Evolutionary conservation across 768 basidiomycete genomes (phyloP).

Genomic region (Podaxis sp.): DNA sequence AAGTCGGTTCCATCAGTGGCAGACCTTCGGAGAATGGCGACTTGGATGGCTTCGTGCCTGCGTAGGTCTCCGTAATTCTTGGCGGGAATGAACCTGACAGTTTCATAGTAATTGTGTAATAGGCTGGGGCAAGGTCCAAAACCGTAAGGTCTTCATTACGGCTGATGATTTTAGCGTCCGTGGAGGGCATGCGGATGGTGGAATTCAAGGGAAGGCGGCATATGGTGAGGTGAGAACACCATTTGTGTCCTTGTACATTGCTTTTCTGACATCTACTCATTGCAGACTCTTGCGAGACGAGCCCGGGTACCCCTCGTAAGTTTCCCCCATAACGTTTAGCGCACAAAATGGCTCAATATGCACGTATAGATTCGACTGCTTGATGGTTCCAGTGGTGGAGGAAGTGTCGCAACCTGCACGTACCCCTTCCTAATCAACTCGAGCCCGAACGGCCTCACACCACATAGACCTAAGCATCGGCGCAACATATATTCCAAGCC

Average conservation of each 20-base stretch:
- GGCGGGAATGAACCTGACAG: neutral
- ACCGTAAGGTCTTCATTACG: constrained; percentile 35
- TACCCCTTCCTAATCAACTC: neutral
- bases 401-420: constrained; percentile 38
- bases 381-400: constrained; percentile 42
- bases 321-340: neutral
- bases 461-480: constrained; percentile 32
- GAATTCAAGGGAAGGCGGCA: constrained; percentile 35
- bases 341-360: neutral
- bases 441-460: neutral
- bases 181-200: constrained; percentile 42
- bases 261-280: neutral
- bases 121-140: constrained; percentile 32
- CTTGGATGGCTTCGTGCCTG: constrained; percentile 32
- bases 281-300: constrained; percentile 31
- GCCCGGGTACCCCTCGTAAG: constrained; percentile 35
- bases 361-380: constrained; percentile 32
- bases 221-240: constrained; percentile 34
- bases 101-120: constrained; percentile 33
- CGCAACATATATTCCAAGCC: constrained; percentile 36
- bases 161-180: constrained; percentile 42
- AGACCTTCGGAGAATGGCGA: constrained; percentile 28
- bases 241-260: neutral
- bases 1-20: constrained; percentile 37
- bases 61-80: constrained; percentile 23